Evolutionary conservation across 495 filamentous ascomycete species (phyloP), one percentile per base, ranked within the genome.

Genomic region (Penicillium desertorum): DNA sequence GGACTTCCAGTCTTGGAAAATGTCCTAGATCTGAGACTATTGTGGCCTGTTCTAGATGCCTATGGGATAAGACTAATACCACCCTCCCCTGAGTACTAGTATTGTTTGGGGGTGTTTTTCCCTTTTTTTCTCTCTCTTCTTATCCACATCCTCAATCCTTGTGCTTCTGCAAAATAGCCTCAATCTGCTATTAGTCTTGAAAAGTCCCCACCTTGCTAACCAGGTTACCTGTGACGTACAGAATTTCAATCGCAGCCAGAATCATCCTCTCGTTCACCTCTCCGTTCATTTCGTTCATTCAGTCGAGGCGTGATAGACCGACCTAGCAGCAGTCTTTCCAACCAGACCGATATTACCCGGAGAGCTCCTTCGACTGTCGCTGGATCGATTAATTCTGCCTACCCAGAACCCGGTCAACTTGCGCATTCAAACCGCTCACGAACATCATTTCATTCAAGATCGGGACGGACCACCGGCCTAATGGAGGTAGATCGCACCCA

Each of bases 401-500:
- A 62, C 44, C 50, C 61, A 0, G 66, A 65, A 14, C 45, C 34
- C 51, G 43, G 51, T 20, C 60, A 64, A 16, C 55, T 62, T 12
- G n/a, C 37, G 51, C 66, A 68, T 41, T 64, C 64, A 51, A 75
- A 76, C 52, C 68, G 64, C 19, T 73, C 74, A 12, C 71, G 73
- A 47, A 70, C 67, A 17, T 81, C 79, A 0, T 79, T 77, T 54
- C 75, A 77, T 60, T 76, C 76, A 59, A 72, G 77, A 62, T 75
- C 81, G 14, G 76, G 71, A 63, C 75, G 78, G 63, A 91, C 86
- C 78, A 86, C 90, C 60, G 90, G 86, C 67, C 83, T 86, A 68
- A 78, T 90, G 69, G 86, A 89, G 65, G 77, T 90, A 22, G 92
- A 97, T 64, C 83, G 91, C 61, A 86, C 83, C 58, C 85, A 91